These are phyloP conservation scores for Austroboletus niveus DNA, from an alignment of 1,284 basidiomycete genomes.

Conservation along the genomic window DNA sequence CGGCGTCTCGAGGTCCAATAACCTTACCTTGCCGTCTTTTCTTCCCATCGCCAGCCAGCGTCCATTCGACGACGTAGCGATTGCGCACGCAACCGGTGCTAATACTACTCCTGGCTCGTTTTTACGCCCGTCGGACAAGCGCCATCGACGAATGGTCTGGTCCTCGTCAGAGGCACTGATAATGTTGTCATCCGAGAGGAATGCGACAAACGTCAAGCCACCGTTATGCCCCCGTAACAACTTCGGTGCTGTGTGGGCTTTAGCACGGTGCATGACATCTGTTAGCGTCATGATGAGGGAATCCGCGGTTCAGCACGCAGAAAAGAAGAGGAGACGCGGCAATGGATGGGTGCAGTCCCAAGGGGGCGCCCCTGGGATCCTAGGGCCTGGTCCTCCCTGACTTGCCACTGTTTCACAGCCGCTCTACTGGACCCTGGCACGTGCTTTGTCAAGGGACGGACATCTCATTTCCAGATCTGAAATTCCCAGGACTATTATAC, in stretches of 20 bases:
- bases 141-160: constrained; percentile 19
- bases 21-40: constrained; percentile 11
- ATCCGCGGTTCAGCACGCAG: background rate
- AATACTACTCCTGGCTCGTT: background rate
- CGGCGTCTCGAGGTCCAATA: constrained; percentile 8
- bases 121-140: constrained; percentile 2
- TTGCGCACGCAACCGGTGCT: constrained; percentile 2
- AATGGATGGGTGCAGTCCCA: background rate
- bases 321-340: background rate
- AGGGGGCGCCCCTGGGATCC: no score
- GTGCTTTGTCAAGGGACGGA: background rate
- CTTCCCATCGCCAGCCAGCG: constrained; percentile 22
- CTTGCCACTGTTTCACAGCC: background rate
- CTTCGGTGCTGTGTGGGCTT: constrained; percentile 1
- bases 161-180: constrained; percentile 22
- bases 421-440: background rate
- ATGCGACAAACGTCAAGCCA: constrained; percentile 13
- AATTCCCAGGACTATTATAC: no score
- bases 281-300: background rate
- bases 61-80: constrained; percentile 10
- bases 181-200: constrained; percentile 12
- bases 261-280: background rate
- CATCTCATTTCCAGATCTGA: background rate
- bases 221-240: constrained; percentile 15
- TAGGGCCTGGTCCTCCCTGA: no score